Evolutionary conservation across 1,139 yeast species (phyloP).

Genomic region (Suhomyces terraborum): DNA sequence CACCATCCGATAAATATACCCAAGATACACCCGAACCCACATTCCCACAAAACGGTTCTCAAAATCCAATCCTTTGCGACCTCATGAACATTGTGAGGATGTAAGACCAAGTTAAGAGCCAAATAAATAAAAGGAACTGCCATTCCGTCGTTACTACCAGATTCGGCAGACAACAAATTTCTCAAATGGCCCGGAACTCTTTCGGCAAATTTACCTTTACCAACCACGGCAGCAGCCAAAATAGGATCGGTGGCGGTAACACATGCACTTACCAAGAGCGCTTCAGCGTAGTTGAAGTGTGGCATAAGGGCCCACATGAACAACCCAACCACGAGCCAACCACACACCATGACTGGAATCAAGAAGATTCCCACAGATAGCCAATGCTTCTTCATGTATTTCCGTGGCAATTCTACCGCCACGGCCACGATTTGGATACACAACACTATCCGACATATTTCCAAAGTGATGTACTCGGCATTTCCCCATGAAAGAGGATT

Average conservation of each 20-base stretch:
- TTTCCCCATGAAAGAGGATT: conserved; percentile 91
- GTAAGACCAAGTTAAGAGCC: conserved; percentile 66
- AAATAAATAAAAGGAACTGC: conserved; percentile 92
- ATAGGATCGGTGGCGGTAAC: conserved; percentile 98
- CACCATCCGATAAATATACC: conserved; percentile 78
- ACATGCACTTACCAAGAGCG: conserved; percentile 84
- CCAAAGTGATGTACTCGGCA: conserved; percentile 81
- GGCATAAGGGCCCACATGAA: conserved; percentile 88
- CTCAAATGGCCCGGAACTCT: conserved; percentile 96
- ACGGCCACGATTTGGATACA: conserved; percentile 96
- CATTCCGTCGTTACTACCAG: conserved; percentile 98
- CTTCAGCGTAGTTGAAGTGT: conserved; percentile 73
- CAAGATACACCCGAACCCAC: conserved; percentile 77
- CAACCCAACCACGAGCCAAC: conserved; percentile 87
- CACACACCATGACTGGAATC: conserved; percentile 91
- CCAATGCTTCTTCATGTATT: conserved; percentile 93
- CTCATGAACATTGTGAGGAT: conserved; percentile 64
- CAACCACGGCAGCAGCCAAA: conserved; percentile 96
- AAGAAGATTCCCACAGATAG: conserved; percentile 73
- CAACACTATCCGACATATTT: conserved; percentile 81
- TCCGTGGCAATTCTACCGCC: conserved; percentile 93
- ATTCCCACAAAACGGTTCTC: conserved; percentile 81
- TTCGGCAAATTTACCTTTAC: conserved; percentile 95
- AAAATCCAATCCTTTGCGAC: conserved; percentile 86
- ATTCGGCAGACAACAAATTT: conserved; percentile 86